A percentile compares a stretch with the other conserved stretches of the same genome.
Evolutionary conservation across 169 alveolate genomes (phyloP).

Genomic region (Eimeria praecox): DNA sequence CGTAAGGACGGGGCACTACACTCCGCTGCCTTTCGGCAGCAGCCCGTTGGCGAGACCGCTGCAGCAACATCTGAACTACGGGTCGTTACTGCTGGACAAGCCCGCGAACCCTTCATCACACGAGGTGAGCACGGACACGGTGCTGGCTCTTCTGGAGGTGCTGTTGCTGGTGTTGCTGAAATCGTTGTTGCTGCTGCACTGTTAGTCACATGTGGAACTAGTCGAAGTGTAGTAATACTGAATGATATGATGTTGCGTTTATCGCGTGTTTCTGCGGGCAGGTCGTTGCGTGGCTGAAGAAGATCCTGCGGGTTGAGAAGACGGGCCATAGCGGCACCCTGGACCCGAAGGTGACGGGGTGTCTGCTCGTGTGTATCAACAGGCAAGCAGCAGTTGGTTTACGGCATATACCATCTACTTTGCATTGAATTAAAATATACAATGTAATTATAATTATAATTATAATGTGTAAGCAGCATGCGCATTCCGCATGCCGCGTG

Average conservation of each 20-base stretch:
- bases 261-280: no score
- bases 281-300: constrained; percentile 99
- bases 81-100: constrained; percentile 99
- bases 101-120: constrained; percentile 99
- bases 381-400: constrained; percentile 12
- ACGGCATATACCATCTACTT: neutral
- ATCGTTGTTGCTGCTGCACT: neutral
- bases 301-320: constrained; percentile 99
- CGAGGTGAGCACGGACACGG: constrained; percentile 89
- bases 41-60: constrained; percentile 98
- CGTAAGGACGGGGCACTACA: constrained; percentile 98
- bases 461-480: neutral
- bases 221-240: no score
- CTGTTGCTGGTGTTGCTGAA: neutral
- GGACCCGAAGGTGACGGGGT: constrained; percentile 99
- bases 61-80: constrained; percentile 97
- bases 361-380: constrained; percentile 98
- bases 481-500: neutral
- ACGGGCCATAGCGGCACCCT: constrained; percentile 99
- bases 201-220: no score
- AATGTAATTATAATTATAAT: neutral
- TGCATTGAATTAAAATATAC: neutral
- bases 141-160: neutral
- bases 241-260: no score
- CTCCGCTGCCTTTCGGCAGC: constrained; percentile 99